A percentile compares a stretch with the other conserved stretches of the same genome.
These are phyloP conservation scores for Chionographis japonica DNA, from an alignment of 106 monocot genomes.

Conservation along the genomic window DNA sequence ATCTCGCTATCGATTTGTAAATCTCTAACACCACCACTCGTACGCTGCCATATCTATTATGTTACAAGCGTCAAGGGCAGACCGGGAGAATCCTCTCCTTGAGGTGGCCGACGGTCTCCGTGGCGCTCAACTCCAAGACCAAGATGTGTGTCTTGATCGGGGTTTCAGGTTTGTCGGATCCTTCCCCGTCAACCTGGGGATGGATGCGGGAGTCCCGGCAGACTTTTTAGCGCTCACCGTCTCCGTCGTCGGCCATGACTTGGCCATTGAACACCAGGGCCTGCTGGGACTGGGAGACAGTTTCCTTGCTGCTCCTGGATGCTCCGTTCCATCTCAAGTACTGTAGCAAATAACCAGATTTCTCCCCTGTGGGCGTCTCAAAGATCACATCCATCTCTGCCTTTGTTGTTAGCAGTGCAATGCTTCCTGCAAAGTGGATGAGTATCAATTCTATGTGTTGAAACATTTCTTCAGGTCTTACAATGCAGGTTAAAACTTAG, in stretches of 20 bases:
- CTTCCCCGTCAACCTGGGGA: not conserved
- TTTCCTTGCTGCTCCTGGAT: not conserved
- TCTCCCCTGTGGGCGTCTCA: not conserved
- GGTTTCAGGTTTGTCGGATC: too few relatives aligned
- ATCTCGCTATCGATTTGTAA: too few relatives aligned
- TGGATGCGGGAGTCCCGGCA: conserved; percentile 12
- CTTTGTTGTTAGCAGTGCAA: too few relatives aligned
- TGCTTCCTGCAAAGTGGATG: too few relatives aligned
- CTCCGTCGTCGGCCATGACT: conserved; percentile 4
- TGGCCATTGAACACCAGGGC: conserved; percentile 8
- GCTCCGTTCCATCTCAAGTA: not conserved
- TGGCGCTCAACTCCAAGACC: conserved; percentile 7
- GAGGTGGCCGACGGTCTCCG: not conserved
- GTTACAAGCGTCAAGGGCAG: too few relatives aligned
- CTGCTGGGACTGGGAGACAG: conserved; percentile 18
- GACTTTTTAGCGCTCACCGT: conserved; percentile 8
- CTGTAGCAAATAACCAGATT: not conserved
- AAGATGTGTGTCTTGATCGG: too few relatives aligned
- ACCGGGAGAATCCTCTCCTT: too few relatives aligned
- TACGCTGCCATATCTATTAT: too few relatives aligned
- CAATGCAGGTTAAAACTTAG: too few relatives aligned
- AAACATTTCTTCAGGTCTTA: too few relatives aligned
- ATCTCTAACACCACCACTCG: too few relatives aligned
- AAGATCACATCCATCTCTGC: not conserved
- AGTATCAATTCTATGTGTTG: too few relatives aligned